Conservation (phyloP, 768 basidiomycete genomes). For the Porphyrellus cyaneotinctus region DNA sequence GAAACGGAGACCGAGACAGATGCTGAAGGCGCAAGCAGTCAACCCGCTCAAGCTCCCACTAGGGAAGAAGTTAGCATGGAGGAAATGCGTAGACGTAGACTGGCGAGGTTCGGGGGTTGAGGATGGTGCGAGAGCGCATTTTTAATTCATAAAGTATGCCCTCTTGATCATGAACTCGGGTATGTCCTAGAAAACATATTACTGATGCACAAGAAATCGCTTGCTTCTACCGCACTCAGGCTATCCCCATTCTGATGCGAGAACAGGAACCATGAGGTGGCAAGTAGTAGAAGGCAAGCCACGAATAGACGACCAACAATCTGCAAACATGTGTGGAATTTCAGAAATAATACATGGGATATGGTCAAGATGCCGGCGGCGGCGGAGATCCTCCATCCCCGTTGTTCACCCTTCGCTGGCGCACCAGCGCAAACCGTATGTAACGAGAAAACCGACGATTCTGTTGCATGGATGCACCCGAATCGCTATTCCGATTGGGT, state of each 20-base stretch:
- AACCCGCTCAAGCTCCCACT: constrained; percentile 9
- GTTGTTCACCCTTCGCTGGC: constrained; percentile 40
- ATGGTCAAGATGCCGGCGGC: constrained; percentile 8
- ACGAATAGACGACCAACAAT: too few relatives aligned
- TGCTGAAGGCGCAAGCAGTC: constrained; percentile 7
- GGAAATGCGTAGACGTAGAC: constrained; percentile 59
- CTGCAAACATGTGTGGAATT: too few relatives aligned
- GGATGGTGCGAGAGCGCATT: neutral
- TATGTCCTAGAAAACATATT: neutral
- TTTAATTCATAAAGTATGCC: neutral
- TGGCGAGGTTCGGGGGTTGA: constrained; percentile 61
- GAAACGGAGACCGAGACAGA: constrained; percentile 38
- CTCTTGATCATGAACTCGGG: neutral
- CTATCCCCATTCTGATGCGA: too few relatives aligned
- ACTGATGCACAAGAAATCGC: too few relatives aligned
- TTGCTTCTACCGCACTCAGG: too few relatives aligned
- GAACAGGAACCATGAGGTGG: too few relatives aligned
- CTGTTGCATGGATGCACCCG: constrained; percentile 15
- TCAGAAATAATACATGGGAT: neutral
- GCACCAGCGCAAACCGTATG: constrained; percentile 48
- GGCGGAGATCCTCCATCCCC: constrained; percentile 27
- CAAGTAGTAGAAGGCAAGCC: too few relatives aligned
- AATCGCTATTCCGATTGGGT: constrained; percentile 15
- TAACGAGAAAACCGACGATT: constrained; percentile 58
- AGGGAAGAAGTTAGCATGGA: constrained; percentile 50